Percentiles rank a stretch among this genome's conserved stretches.
phyloP scores from a whole-genome alignment of 768 basidiomycete genomes.

The Galerina marginata region DNA sequence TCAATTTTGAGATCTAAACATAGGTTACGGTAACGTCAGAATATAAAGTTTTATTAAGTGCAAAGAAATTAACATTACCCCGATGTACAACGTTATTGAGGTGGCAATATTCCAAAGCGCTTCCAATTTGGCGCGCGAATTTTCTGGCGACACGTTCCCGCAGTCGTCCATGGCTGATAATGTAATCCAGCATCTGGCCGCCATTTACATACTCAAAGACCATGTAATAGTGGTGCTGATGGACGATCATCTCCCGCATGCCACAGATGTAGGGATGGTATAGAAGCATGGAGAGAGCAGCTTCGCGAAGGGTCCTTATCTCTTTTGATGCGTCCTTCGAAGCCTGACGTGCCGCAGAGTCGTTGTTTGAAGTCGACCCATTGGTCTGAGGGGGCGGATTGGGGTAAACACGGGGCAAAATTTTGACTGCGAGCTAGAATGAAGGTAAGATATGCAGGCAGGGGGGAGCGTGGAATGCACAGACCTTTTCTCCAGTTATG shows the following conservation, averaged over 20 bases:
- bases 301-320: constrained; percentile 94
- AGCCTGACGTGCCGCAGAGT: constrained; percentile 77
- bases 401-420: constrained; percentile 86
- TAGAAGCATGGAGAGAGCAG: constrained; percentile 91
- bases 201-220: constrained; percentile 99
- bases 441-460: constrained; percentile 6
- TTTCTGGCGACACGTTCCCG: constrained; percentile 95
- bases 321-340: constrained; percentile 94
- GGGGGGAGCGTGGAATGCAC: constrained; percentile 30
- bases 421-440: constrained; percentile 94
- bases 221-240: constrained; percentile 99
- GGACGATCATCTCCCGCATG: constrained; percentile 98
- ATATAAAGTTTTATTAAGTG: constrained; percentile 12
- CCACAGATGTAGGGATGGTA: constrained; percentile 99
- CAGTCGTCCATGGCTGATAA: constrained; percentile 96
- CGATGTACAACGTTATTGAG: constrained; percentile 97
- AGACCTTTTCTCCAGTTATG: constrained; percentile 89
- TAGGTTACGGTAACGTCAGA: constrained; percentile 10
- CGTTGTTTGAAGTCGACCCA: constrained; percentile 46
- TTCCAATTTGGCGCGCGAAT: constrained; percentile 97
- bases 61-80: constrained; percentile 45
- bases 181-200: constrained; percentile 99
- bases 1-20: constrained; percentile 92
- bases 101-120: constrained; percentile 96
- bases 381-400: constrained; percentile 53